These are phyloP conservation scores for Uronychia binucleata DNA, from an alignment of 73 alveolate species.

Conservation along the genomic window DNA sequence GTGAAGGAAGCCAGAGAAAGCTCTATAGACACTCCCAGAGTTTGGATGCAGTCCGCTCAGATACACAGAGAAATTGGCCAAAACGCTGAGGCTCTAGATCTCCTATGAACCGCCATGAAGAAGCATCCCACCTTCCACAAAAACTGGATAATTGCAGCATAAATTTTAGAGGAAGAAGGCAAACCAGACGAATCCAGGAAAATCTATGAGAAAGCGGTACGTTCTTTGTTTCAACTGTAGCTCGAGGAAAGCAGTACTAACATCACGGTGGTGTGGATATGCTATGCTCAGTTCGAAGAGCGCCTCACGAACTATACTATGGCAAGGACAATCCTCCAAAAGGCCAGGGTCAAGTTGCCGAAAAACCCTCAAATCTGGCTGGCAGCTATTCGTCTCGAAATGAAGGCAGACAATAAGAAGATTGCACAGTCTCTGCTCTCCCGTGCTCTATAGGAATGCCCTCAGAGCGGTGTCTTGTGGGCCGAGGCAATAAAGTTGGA, in stretches of 20 bases:
- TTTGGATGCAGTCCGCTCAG: conserved; percentile 74
- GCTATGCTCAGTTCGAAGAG: conserved; percentile 69
- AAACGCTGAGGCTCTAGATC: conserved; percentile 10
- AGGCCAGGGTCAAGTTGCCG: conserved; percentile 73
- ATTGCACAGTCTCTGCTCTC: conserved; percentile 66
- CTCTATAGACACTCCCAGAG: conserved; percentile 33
- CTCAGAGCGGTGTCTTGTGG: conserved; percentile 70
- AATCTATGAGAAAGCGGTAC: conserved; percentile 68
- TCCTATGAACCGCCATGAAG: conserved; percentile 36
- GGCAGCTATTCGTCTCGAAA: conserved; percentile 71
- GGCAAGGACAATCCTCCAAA: conserved; percentile 77
- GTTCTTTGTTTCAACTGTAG: too few species aligned
- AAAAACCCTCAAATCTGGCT: conserved; percentile 70
- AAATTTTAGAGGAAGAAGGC: conserved; percentile 25
- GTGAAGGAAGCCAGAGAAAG: conserved; percentile 53
- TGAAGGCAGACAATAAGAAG: conserved; percentile 62
- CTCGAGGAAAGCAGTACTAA: conserved; percentile 30
- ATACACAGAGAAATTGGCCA: conserved; percentile 65
- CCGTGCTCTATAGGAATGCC: conserved; percentile 72
- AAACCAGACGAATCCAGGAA: conserved; percentile 54
- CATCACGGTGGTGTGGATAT: conserved; percentile 47
- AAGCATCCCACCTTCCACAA: conserved; percentile 55
- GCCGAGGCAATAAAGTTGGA: conserved; percentile 77
- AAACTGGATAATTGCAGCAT: conserved; percentile 61
- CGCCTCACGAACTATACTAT: conserved; percentile 53